phyloP scores from a whole-genome alignment of 2,329 filamentous ascomycete species.

The Cladosporium sp. region DNA sequence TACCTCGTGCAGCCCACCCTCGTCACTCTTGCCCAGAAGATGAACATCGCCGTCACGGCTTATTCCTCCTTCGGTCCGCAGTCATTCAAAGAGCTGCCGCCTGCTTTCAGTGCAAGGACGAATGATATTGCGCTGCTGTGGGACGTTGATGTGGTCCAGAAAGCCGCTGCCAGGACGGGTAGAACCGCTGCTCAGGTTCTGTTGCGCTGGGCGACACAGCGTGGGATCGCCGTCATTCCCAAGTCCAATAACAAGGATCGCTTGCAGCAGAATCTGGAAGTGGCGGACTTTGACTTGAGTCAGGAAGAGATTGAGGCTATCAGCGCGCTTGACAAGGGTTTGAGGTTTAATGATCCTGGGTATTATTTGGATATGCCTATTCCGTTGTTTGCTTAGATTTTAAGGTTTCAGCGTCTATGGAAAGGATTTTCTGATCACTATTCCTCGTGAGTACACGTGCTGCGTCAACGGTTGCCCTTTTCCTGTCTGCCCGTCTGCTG shows the following conservation, averaged over 20 bases:
- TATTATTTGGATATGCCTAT: constrained; percentile 2
- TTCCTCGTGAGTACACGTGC: too few species aligned
- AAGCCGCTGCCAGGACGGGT: constrained; percentile 64
- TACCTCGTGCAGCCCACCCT: constrained; percentile 75
- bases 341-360: constrained; percentile 72
- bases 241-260: constrained; percentile 61
- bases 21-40: constrained; percentile 62
- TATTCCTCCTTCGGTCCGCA: constrained; percentile 82
- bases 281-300: constrained; percentile 61
- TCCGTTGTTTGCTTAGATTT: constrained; percentile 3
- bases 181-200: constrained; percentile 77
- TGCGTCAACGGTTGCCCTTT: too few species aligned
- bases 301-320: constrained; percentile 64
- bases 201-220: constrained; percentile 82
- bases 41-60: constrained; percentile 71
- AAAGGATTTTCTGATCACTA: neutral
- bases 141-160: constrained; percentile 61
- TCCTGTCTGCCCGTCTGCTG: neutral
- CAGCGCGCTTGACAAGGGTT: constrained; percentile 57
- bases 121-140: constrained; percentile 64
- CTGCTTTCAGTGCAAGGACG: constrained; percentile 53
- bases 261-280: constrained; percentile 64
- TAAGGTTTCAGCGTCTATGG: too few species aligned
- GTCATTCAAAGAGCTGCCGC: constrained; percentile 72
- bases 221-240: constrained; percentile 74